Evolutionary conservation across 2,329 filamentous ascomycete species (phyloP), one percentile per base, ranked within the genome.

Genomic region (Diplodia scrobiculata): DNA sequence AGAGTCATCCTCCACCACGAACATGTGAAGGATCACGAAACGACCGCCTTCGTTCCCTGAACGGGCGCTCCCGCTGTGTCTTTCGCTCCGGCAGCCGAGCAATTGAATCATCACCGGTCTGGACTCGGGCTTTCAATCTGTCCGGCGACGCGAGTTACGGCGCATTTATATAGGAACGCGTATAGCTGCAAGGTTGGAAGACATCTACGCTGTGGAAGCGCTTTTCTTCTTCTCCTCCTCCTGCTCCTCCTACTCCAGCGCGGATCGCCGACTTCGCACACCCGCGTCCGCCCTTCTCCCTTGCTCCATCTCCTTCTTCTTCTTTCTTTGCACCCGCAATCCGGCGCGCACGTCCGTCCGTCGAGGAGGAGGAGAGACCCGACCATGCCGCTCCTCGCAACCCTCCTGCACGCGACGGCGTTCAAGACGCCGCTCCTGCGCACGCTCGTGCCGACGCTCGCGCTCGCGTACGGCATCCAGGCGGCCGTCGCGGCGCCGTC

Each of bases 401-500:
- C 79, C 58, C 76, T 90, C 62, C 84, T 90, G 41, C 81, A 83
- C 71, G 76, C 83, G 10, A 89, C 86, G 34, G 85, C 86, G 73
- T 89, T 86, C 79, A 81, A 81, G 67, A 85, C 79, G 63, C 86
- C 87, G 1, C 83, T 90, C 66, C 80, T 90, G 13, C 82, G 86
- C 51, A 88, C 86, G 0, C 77, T 89, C 10, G 79, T 89, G 2
- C 88, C 88, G 1, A 83, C 83, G 41, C 82, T 89, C 13, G 83
- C 83, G 5, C 83, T 88, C 10, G 87, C 87, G 1, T 87, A 87
- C 70, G 84, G 84, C 1, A 79, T 90, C 54, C 88, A 90, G 77
- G 80, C 83, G 9, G 85, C 82, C 48, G 84, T 86, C 6, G 88
- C 86, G 4, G 73, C 88, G 1, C 88, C 88, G 5, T 89, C 86